Percentiles rank a stretch among this genome's conserved stretches.
These are phyloP conservation scores for Parascedosporium putredinis DNA, from an alignment of 2,329 filamentous ascomycete genomes.

Conservation along the genomic window DNA sequence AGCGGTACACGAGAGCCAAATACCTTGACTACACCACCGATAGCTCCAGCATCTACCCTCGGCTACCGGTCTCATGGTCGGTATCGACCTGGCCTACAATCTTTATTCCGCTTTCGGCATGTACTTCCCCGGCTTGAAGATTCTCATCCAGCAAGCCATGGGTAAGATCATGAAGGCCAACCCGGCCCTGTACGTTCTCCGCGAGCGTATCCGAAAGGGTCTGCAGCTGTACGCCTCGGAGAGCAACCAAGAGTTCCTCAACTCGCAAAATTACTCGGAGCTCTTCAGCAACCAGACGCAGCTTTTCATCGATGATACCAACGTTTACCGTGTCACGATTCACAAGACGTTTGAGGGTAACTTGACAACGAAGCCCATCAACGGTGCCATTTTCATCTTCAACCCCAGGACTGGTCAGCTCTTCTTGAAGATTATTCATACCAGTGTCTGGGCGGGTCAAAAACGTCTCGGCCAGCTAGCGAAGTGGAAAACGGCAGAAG, in stretches of 20 bases:
- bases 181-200: constrained; percentile 86
- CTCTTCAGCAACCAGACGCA: constrained; percentile 98
- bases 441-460: constrained; percentile 96
- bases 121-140: constrained; percentile 96
- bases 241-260: constrained; percentile 97
- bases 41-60: constrained; percentile 97
- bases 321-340: constrained; percentile 98
- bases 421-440: constrained; percentile 99
- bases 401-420: constrained; percentile 96
- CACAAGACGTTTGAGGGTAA: constrained; percentile 99
- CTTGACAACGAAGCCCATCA: constrained; percentile 97
- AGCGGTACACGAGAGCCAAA: constrained; percentile 93
- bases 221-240: constrained; percentile 96
- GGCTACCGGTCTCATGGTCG: constrained; percentile 93
- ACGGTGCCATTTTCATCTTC: constrained; percentile 99
- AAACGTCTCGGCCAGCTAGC: constrained; percentile 97
- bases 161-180: constrained; percentile 99
- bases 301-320: constrained; percentile 97
- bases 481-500: constrained; percentile 99
- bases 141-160: constrained; percentile 95
- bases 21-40: constrained; percentile 98
- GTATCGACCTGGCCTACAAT: constrained; percentile 95
- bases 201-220: constrained; percentile 97
- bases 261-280: constrained; percentile 98
- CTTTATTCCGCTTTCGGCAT: constrained; percentile 96